A percentile compares a stretch with the other conserved stretches of the same genome.
Conservation (phyloP, 331 rosid species). For the Quercus tomentella region DNA sequence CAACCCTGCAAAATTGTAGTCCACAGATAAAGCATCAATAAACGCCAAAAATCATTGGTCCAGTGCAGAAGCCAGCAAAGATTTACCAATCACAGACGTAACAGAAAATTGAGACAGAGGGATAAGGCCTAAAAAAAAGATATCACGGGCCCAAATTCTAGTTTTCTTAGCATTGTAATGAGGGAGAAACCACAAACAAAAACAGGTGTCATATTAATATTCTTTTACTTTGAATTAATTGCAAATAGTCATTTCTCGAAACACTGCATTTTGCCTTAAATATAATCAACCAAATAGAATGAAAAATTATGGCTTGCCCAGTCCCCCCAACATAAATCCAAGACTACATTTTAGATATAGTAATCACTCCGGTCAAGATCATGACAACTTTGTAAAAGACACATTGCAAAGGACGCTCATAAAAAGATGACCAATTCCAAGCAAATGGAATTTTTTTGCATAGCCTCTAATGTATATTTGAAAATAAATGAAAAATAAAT, state of each 20-base stretch:
- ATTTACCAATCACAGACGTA: no score
- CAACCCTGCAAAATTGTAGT: slow-evolving; percentile 59
- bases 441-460: background rate
- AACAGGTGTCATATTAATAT: no score
- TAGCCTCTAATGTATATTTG: background rate
- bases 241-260: no score
- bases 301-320: background rate
- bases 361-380: background rate
- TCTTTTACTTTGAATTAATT: no score
- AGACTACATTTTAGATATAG: background rate
- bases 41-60: background rate
- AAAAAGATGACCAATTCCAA: background rate
- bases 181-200: no score
- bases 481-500: background rate
- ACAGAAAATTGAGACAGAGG: no score
- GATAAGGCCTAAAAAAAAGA: no score
- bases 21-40: background rate
- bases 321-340: background rate
- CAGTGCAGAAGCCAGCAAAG: no score
- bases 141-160: no score
- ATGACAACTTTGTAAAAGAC: background rate
- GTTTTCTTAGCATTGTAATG: no score
- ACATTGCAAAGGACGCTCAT: background rate
- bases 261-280: no score
- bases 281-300: no score